Conservation (phyloP, 805 yeast species). For the Schwanniomyces vanrijiae region DNA sequence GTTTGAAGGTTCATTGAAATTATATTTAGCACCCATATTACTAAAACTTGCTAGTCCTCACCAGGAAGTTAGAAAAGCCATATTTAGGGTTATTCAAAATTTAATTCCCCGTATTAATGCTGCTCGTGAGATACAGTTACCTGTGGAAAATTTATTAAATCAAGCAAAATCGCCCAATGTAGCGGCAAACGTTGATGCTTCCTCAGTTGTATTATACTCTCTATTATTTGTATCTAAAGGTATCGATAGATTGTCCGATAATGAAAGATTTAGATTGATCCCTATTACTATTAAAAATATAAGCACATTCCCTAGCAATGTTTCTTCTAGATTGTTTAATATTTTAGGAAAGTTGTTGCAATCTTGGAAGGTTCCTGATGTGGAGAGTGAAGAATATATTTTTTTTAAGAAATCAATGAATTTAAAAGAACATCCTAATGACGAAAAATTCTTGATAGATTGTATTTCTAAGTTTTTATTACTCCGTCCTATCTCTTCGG, state of each 20-base stretch:
- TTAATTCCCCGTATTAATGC: conserved; percentile 66
- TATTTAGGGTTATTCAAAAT: conserved; percentile 66
- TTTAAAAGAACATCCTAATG: conserved; percentile 34
- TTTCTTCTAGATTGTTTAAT: conserved; percentile 61
- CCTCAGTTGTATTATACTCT: conserved; percentile 59
- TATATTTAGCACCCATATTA: conserved; percentile 74
- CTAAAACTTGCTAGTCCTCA: conserved; percentile 76
- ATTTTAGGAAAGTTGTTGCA: conserved; percentile 55
- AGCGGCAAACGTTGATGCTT: conserved; percentile 41
- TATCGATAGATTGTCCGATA: conserved; percentile 48
- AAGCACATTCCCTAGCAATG: conserved; percentile 27
- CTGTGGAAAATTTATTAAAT: conserved; percentile 57
- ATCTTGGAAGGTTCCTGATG: conserved; percentile 49
- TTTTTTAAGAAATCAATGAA: conserved; percentile 29
- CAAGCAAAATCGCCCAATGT: conserved; percentile 64
- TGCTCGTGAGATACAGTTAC: conserved; percentile 55
- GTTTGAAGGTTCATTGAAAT: conserved; percentile 56
- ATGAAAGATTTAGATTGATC: conserved; percentile 40
- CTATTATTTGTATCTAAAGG: conserved; percentile 69
- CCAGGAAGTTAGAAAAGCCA: conserved; percentile 62
- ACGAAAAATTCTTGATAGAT: conserved; percentile 45
- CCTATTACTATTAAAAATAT: conserved; percentile 52
- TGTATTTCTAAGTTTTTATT: conserved; percentile 59
- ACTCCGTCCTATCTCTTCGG: conserved; percentile 41
- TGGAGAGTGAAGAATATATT: conserved; percentile 42